These are phyloP conservation scores for Fusarium oxysporum DNA, from an alignment of 2,329 filamentous ascomycete species.

Conservation along the genomic window DNA sequence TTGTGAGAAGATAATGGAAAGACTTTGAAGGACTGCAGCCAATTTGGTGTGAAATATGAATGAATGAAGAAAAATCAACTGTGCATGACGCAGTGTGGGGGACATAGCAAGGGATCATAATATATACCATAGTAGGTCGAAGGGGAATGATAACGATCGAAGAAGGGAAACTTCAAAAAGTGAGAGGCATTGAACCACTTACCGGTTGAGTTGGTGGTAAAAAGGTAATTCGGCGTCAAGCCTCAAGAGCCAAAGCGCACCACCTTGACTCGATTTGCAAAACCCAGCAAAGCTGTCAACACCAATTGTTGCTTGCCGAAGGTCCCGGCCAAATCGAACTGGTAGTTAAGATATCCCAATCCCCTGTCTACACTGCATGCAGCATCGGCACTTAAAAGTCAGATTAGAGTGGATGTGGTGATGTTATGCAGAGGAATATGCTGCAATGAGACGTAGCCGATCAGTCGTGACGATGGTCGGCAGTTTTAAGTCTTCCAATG, in stretches of 20 bases:
- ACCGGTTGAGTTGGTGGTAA: constrained; percentile 32
- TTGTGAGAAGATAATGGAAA: constrained; percentile 4
- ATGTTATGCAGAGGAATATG: constrained; percentile 39
- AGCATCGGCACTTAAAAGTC: constrained; percentile 37
- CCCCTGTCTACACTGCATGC: constrained; percentile 40
- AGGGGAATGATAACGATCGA: constrained; percentile 5
- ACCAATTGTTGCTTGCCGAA: constrained; percentile 29
- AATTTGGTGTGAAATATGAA: constrained; percentile 18
- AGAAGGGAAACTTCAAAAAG: not conserved
- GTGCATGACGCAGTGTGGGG: constrained; percentile 39
- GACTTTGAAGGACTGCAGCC: constrained; percentile 5
- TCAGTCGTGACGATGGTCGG: constrained; percentile 26
- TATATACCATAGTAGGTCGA: not conserved
- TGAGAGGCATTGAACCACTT: constrained; percentile 30
- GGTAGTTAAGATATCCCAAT: constrained; percentile 27
- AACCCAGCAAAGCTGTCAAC: constrained; percentile 26
- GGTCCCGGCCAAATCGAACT: constrained; percentile 29
- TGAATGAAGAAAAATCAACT: constrained; percentile 13
- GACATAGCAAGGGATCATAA: constrained; percentile 29
- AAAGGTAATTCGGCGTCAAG: constrained; percentile 21
- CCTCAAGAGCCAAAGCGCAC: constrained; percentile 21
- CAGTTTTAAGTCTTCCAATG: constrained; percentile 29
- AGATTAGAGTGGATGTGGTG: constrained; percentile 31
- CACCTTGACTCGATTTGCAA: constrained; percentile 8
- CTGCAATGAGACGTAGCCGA: constrained; percentile 39